These are phyloP conservation scores for Chlorophyllum brunneum DNA, from an alignment of 768 basidiomycete genomes.

Conservation along the genomic window DNA sequence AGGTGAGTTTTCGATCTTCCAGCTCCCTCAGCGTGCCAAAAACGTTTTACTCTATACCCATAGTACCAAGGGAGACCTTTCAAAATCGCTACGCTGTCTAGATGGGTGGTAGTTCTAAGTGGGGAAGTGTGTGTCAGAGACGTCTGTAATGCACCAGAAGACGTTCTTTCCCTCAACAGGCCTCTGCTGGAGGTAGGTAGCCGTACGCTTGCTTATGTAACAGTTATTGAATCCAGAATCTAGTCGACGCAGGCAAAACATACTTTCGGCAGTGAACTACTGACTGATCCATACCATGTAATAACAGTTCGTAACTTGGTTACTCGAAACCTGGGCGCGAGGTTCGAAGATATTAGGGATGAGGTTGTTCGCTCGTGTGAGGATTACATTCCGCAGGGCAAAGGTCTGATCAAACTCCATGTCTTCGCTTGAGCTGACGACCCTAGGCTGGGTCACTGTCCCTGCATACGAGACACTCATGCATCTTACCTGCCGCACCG, in stretches of 20 bases:
- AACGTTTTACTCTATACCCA: not conserved
- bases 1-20: slow-evolving; percentile 18
- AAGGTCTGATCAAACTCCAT: slow-evolving; percentile 11
- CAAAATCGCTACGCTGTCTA: slow-evolving; percentile 21
- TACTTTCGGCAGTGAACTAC: slow-evolving; percentile 31
- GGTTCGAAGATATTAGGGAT: slow-evolving; percentile 37
- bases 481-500: slow-evolving; percentile 34
- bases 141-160: slow-evolving; percentile 27
- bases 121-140: slow-evolving; percentile 27
- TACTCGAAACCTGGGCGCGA: slow-evolving; percentile 32
- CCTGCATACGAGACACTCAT: slow-evolving; percentile 21
- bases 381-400: slow-evolving; percentile 28
- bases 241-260: slow-evolving; percentile 33
- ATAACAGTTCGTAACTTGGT: slow-evolving; percentile 26
- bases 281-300: slow-evolving; percentile 27
- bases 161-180: slow-evolving; percentile 21
- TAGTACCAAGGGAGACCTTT: slow-evolving; percentile 22
- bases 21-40: not conserved
- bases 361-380: slow-evolving; percentile 40
- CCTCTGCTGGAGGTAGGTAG: not conserved
- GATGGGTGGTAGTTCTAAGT: slow-evolving; percentile 29
- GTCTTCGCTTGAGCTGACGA: not conserved
- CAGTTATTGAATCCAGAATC: not conserved
- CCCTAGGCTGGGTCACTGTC: slow-evolving; percentile 37
- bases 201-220: not conserved